Evolutionary conservation across 805 yeast genomes (phyloP).

Genomic region (Ogataea henricii): DNA sequence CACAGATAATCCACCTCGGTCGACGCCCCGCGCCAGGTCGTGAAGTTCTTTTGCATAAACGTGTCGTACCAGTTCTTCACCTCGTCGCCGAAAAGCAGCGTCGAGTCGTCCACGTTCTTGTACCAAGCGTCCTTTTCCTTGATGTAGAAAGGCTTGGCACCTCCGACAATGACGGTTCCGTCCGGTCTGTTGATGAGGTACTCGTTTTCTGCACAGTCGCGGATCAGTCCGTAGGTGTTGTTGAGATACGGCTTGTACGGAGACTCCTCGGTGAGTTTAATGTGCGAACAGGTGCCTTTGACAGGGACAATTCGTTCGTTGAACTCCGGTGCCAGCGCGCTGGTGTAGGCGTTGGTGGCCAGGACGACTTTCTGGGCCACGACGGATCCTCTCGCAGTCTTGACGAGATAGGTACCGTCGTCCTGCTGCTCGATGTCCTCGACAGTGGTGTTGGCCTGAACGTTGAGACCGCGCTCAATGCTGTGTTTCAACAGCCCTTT

Average conservation of each 20-base stretch:
- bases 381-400: slow-evolving; percentile 28
- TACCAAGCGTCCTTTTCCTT: slow-evolving; percentile 31
- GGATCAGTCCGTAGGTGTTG: slow-evolving; percentile 34
- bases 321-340: slow-evolving; percentile 26
- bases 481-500: slow-evolving; percentile 35
- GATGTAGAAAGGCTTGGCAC: slow-evolving; percentile 30
- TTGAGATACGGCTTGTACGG: slow-evolving; percentile 32
- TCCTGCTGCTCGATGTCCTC: slow-evolving; percentile 24
- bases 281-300: slow-evolving; percentile 36
- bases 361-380: slow-evolving; percentile 37
- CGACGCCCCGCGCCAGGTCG: slow-evolving; percentile 34
- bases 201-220: slow-evolving; percentile 17
- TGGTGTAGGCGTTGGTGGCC: slow-evolving; percentile 38
- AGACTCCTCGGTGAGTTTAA: slow-evolving; percentile 15
- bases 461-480: slow-evolving; percentile 38
- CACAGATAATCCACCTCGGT: slow-evolving; percentile 34
- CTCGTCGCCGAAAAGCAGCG: slow-evolving; percentile 27
- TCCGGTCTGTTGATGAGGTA: slow-evolving; percentile 41
- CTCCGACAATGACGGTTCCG: slow-evolving; percentile 41
- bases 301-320: slow-evolving; percentile 35
- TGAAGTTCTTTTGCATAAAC: slow-evolving; percentile 35
- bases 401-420: slow-evolving; percentile 34
- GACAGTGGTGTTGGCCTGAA: slow-evolving; percentile 44
- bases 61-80: slow-evolving; percentile 25
- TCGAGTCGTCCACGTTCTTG: slow-evolving; percentile 39